Evolutionary conservation across 306 rosid genomes (phyloP), one percentile per base, ranked within the genome.

Genomic region (Adenanthera pavonina): DNA sequence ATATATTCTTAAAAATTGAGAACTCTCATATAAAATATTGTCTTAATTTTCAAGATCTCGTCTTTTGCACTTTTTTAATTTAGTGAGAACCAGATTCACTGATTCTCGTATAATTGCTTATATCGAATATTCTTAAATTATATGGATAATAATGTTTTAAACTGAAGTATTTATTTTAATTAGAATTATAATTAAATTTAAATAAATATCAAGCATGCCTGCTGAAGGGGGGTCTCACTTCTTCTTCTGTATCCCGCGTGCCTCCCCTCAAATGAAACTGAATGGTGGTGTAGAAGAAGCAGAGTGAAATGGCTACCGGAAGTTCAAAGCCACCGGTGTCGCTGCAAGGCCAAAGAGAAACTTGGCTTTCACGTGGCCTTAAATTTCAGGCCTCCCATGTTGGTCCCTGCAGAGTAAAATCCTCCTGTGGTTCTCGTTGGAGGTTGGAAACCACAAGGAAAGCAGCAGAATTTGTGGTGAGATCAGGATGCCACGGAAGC

Each of bases 271-370:
- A 25, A 25, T 25, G 30, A 25, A 64, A 5, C 9, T 41, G 46
- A 20, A 34, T n/a, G 5, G 15, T 9, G 30, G 19, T 11, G 25
- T 67, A 17, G 69, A 57, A 2, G 43, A 57, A 2, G 43, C 41
- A 57, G 78, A 78, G 38, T 7, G n/a, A 72, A 3, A 87, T 87
- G 89, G 88, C 85, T 41, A 49, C 66, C 74, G 60, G 72, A 16
- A 77, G 72, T 77, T 84, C 92, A 36, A 81, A 79, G 75, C 74
- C 87, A 35, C 82, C 49, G 25, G 12, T 79, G 16, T 72, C 0
- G 52, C 44, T 51, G 34, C 69, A 54, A 78, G 77, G 69, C 56
- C 79, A 19, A 5, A 49, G 43, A 46, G 73, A 78, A 51, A 34
- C 74, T 17, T 43, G 82, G 85, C 20, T 68, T 46, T 60, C 85